Evolutionary conservation across 2,329 filamentous ascomycete species (phyloP).

Genomic region (Rhynchosporium secalis): DNA sequence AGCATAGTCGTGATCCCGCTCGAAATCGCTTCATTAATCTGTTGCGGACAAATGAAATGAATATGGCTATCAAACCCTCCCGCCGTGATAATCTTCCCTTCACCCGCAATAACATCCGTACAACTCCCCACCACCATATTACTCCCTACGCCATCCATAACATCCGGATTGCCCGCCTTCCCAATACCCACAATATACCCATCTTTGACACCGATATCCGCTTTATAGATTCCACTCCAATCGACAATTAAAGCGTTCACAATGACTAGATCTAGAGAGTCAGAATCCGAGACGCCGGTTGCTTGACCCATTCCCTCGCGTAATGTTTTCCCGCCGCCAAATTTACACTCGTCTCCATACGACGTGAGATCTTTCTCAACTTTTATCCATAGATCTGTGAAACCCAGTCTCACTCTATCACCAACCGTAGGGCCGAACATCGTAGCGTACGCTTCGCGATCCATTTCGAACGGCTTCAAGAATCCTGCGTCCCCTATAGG

Average conservation of each 20-base stretch:
- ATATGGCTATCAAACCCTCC: constrained; percentile 90
- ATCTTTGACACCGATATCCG: constrained; percentile 90
- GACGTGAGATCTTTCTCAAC: constrained; percentile 83
- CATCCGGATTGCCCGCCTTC: constrained; percentile 95
- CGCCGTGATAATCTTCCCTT: constrained; percentile 87
- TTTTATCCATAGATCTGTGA: constrained; percentile 85
- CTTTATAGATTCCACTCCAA: constrained; percentile 92
- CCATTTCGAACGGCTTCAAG: constrained; percentile 68
- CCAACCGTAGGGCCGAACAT: constrained; percentile 96
- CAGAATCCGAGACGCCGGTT: constrained; percentile 68
- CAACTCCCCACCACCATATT: constrained; percentile 81
- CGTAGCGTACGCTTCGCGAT: constrained; percentile 72
- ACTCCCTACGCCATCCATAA: constrained; percentile 82
- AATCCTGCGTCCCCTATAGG: constrained; percentile 53
- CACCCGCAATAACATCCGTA: constrained; percentile 89
- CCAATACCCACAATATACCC: constrained; percentile 86
- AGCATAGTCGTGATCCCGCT: constrained; percentile 89
- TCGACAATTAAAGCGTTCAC: constrained; percentile 90
- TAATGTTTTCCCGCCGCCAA: constrained; percentile 91
- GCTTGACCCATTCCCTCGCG: constrained; percentile 96
- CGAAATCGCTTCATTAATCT: constrained; percentile 78
- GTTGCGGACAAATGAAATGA: constrained; percentile 94
- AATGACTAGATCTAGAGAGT: constrained; percentile 80
- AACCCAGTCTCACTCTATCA: constrained; percentile 77
- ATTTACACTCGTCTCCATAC: constrained; percentile 93